A percentile compares a stretch with the other conserved stretches of the same genome.
These are phyloP conservation scores for Cryptococcus deneoformans DNA, from an alignment of 1,284 basidiomycete species.

Conservation along the genomic window DNA sequence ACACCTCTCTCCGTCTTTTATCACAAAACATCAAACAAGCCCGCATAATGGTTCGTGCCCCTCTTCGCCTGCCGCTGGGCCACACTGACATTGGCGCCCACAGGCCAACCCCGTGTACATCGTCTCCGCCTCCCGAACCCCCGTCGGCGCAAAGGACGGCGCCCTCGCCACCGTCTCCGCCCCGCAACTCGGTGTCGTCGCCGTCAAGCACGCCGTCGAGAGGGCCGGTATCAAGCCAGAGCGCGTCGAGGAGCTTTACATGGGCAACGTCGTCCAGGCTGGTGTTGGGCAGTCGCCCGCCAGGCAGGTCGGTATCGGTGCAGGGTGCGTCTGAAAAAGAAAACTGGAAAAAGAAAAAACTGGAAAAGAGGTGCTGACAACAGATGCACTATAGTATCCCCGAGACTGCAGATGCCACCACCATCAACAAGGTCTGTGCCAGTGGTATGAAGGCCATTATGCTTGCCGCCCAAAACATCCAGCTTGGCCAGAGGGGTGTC, in stretches of 20 bases:
- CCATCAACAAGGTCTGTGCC: constrained; percentile 99
- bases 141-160: constrained; percentile 91
- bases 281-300: constrained; percentile 95
- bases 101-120: constrained; percentile 59
- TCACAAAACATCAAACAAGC: no score
- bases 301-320: constrained; percentile 84
- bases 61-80: not conserved
- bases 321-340: constrained; percentile 70
- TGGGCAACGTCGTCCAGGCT: constrained; percentile 95
- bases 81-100: no score
- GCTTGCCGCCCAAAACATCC: constrained; percentile 86
- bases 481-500: constrained; percentile 72
- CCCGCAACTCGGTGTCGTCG: constrained; percentile 82
- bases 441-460: constrained; percentile 94
- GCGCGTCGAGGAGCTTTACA: constrained; percentile 89
- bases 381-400: constrained; percentile 53
- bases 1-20: not conserved
- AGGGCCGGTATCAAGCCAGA: constrained; percentile 76
- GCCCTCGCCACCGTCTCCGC: constrained; percentile 83
- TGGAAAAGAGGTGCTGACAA: no score
- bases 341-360: no score
- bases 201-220: constrained; percentile 85
- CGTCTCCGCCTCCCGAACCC: constrained; percentile 90
- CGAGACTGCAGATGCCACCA: constrained; percentile 88
- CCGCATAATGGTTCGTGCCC: not conserved